A percentile compares a stretch with the other conserved stretches of the same genome.
These are phyloP conservation scores for Epipyxis sp. DNA, from an alignment of 108 stramenopile species.

Conservation along the genomic window DNA sequence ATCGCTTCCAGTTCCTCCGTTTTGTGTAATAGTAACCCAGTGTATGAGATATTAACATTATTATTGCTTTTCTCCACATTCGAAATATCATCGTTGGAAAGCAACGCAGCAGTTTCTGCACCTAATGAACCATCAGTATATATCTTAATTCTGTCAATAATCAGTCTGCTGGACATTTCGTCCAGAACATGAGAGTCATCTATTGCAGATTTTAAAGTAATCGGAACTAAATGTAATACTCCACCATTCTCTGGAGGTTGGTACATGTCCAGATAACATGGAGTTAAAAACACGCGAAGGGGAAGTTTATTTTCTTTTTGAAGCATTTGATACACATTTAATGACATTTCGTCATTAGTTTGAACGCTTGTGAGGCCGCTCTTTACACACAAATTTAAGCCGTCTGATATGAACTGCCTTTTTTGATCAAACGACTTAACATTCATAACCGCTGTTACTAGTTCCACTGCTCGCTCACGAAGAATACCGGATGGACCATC, in stretches of 20 bases:
- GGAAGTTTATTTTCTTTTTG: constrained; percentile 38
- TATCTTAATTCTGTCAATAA: constrained; percentile 45
- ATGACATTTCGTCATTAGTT: constrained; percentile 49
- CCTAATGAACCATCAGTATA: constrained; percentile 53
- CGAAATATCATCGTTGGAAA: constrained; percentile 29
- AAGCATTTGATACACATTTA: constrained; percentile 34
- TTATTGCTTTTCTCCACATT: constrained; percentile 42
- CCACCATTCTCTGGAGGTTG: constrained; percentile 19
- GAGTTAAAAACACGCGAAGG: constrained; percentile 43
- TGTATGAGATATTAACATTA: constrained; percentile 36
- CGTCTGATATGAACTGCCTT: background rate
- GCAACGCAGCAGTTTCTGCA: constrained; percentile 55
- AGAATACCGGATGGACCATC: background rate
- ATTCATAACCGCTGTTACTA: background rate
- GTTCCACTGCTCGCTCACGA: background rate
- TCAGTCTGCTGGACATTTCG: constrained; percentile 17
- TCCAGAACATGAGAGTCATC: background rate
- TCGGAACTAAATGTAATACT: background rate
- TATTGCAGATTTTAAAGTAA: background rate
- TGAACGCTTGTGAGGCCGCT: constrained; percentile 13
- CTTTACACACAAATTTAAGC: background rate
- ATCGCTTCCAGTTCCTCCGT: constrained; percentile 17
- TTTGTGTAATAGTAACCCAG: constrained; percentile 19
- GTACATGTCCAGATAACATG: too few species aligned
- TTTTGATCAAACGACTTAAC: background rate